These are phyloP conservation scores for Pilobolus umbonatus DNA, from an alignment of 192 early-diverging fungal genomes.

Conservation along the genomic window DNA sequence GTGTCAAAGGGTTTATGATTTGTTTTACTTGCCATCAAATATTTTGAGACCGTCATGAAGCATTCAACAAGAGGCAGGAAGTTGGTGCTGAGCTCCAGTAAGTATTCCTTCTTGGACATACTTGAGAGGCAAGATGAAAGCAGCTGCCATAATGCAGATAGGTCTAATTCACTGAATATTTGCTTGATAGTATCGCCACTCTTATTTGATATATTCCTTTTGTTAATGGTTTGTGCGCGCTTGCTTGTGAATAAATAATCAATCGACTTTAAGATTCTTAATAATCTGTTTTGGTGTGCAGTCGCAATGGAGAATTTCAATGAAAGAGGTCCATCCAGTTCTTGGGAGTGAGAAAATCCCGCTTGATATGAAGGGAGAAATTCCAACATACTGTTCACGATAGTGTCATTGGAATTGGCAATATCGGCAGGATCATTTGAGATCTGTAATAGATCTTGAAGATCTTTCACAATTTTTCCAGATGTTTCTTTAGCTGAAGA, in stretches of 20 bases:
- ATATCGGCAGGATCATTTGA: too few species aligned
- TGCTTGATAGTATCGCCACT: constrained; percentile 38
- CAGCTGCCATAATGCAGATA: constrained; percentile 69
- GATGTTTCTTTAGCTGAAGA: constrained; percentile 63
- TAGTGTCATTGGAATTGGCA: too few species aligned
- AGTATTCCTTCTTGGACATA: constrained; percentile 69
- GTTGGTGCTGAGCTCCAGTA: constrained; percentile 86
- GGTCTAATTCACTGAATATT: constrained; percentile 45
- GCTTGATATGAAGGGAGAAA: constrained; percentile 36
- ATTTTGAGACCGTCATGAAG: constrained; percentile 99
- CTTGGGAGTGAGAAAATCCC: constrained; percentile 69
- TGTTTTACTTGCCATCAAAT: constrained; percentile 16
- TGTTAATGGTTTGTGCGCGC: not conserved
- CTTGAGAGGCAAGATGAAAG: constrained; percentile 66
- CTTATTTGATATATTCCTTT: not conserved
- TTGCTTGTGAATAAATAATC: constrained; percentile 76
- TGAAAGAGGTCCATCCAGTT: constrained; percentile 61
- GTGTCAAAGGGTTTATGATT: not conserved
- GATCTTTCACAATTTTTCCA: constrained; percentile 57
- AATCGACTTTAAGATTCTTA: constrained; percentile 90
- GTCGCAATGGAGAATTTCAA: constrained; percentile 80
- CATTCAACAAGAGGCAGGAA: constrained; percentile 91
- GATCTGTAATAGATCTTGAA: constrained; percentile 60
- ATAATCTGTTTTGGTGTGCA: constrained; percentile 82
- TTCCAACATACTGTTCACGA: too few species aligned